Evolutionary conservation across 2,329 filamentous ascomycete species (phyloP), one percentile per base, ranked within the genome.

Genomic region (Pochonia chlamydosporia): DNA sequence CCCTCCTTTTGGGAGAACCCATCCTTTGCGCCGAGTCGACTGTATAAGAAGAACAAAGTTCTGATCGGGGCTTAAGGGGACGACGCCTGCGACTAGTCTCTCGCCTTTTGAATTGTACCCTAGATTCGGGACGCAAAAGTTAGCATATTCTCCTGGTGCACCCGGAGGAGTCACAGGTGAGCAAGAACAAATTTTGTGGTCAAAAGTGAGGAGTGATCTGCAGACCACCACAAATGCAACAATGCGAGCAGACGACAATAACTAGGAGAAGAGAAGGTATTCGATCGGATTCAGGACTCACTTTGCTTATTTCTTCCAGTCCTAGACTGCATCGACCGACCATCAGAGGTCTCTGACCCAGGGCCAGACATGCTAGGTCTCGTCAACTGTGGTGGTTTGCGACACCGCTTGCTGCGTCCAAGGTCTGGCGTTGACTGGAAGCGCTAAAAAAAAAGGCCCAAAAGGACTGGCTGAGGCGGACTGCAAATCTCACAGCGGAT

Each of bases 1-100:
- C 51, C 93, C 93, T 63, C 93, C 93, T 67, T 99, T 99, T 51
- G 93, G 93, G 49, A 99, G 77, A 37, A 99, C 93, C 93, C 93
- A 99, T 59, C 88, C 89, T 66, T 89, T 89, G 59, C 90, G 85
- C 54, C 89, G 82, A 44, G 88, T 92, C 46, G 90, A 96, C 72
- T 96, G 90, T 59, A 97, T 96, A 57, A 99, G 77, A 57, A 99
- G 78, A 52, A 99, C 92, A 66, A 87, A 85, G 59, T 83, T 84
- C 67, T 89, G 92, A 72, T 96, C 91, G 59, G 78, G 69, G 47
- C 89, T 93, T 55, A 97, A 76, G 54, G 93, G 89, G 41, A 99
- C 93, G 49, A 97, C 84, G 58, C 93, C 93, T 51, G 93, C 92
- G 59, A 99, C 93, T 52, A 97, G 84, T 56, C 93, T 86, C 71